phyloP scores from a whole-genome alignment of 257 asterid genomes.

The Datura wrightii region DNA sequence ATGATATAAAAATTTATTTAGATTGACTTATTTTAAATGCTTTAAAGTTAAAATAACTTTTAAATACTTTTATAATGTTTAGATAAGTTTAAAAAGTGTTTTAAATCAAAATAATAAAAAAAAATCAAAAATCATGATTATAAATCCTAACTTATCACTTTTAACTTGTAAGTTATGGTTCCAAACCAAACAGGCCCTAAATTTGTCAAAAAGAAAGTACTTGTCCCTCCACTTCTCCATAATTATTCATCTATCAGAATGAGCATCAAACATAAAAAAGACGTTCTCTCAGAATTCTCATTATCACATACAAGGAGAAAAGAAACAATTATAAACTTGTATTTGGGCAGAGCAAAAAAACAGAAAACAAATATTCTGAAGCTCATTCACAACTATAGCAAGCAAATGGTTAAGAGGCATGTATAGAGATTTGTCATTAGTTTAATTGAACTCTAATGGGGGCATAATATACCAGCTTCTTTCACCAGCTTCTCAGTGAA shows the following conservation, averaged over 20 bases:
- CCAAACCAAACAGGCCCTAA: too few species aligned
- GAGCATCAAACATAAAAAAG: background rate
- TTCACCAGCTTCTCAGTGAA: slow-evolving; percentile 68
- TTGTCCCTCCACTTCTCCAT: background rate
- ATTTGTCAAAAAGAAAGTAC: too few species aligned
- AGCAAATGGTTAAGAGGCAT: slow-evolving; percentile 41
- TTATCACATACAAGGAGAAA: background rate
- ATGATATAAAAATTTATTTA: too few species aligned
- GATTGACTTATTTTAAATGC: too few species aligned
- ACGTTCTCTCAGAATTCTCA: background rate
- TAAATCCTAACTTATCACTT: too few species aligned
- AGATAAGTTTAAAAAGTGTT: too few species aligned
- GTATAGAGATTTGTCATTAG: slow-evolving; percentile 36
- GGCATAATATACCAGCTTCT: slow-evolving; percentile 57
- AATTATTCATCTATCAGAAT: background rate
- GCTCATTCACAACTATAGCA: slow-evolving; percentile 24
- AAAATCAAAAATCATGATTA: too few species aligned
- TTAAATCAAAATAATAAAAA: too few species aligned
- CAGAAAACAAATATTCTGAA: background rate
- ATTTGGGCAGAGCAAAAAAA: background rate
- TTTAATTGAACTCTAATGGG: slow-evolving; percentile 11
- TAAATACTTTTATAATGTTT: too few species aligned
- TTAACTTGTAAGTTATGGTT: too few species aligned
- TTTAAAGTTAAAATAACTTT: too few species aligned
- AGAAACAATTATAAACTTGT: background rate